Evolutionary conservation across 345 rosid species (phyloP).

Genomic region (Diplotaxis tenuifolia): DNA sequence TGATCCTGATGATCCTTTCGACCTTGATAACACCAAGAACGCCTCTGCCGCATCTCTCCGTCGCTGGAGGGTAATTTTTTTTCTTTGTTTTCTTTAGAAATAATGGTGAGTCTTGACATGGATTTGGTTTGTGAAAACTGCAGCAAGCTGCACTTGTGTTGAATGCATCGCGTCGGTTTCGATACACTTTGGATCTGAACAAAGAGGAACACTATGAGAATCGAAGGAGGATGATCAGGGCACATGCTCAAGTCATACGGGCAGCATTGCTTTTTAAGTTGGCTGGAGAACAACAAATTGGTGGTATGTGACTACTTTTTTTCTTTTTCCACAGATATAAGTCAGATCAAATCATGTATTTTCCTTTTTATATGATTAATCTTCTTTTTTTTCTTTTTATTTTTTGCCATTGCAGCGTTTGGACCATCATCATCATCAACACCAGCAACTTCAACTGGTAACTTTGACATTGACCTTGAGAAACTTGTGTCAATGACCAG

Average conservation of each 20-base stretch:
- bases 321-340: background rate
- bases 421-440: constrained; percentile 38
- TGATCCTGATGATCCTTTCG: constrained; percentile 59
- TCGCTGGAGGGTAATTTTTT: constrained; percentile 66
- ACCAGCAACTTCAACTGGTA: constrained; percentile 49
- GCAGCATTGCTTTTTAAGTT: constrained; percentile 89
- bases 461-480: constrained; percentile 68
- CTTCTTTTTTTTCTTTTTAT: background rate
- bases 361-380: background rate
- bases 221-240: constrained; percentile 75
- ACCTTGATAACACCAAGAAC: constrained; percentile 67
- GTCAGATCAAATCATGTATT: background rate
- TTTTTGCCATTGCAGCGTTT: constrained; percentile 30
- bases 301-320: constrained; percentile 41
- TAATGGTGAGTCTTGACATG: background rate
- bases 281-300: constrained; percentile 66
- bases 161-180: constrained; percentile 95
- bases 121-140: background rate
- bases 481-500: constrained; percentile 75
- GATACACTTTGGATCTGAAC: constrained; percentile 91
- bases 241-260: constrained; percentile 95
- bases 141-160: constrained; percentile 96
- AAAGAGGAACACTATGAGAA: constrained; percentile 76
- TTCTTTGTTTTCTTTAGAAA: background rate
- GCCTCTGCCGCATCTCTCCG: constrained; percentile 59